A percentile compares a stretch with the other conserved stretches of the same genome.
These are phyloP conservation scores for Rhypophila decipiens DNA, from an alignment of 495 filamentous ascomycete genomes.

Conservation along the genomic window DNA sequence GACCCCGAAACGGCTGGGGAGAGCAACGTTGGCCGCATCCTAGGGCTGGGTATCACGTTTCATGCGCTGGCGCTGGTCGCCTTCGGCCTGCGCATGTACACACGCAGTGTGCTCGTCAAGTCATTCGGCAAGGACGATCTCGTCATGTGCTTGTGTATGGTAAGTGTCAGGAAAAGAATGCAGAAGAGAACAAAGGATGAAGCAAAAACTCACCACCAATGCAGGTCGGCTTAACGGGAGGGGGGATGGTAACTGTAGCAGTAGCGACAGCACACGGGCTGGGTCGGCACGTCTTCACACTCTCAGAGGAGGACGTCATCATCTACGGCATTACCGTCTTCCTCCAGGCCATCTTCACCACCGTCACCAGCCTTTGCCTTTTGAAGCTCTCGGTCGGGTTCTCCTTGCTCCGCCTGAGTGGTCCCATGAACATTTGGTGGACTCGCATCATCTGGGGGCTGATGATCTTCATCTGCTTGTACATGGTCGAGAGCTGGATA, in stretches of 20 bases:
- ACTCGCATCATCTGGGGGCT: neutral
- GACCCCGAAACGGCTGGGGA: slow-evolving; percentile 6
- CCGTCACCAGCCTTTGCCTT: neutral
- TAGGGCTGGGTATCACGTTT: neutral
- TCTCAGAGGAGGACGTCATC: neutral
- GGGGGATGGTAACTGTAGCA: neutral
- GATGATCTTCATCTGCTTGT: neutral
- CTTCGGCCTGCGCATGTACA: neutral
- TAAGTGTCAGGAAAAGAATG: slow-evolving; percentile 5
- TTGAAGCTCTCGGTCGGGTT: neutral
- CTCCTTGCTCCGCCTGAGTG: neutral
- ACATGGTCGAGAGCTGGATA: neutral
- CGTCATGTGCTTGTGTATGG: slow-evolving; percentile 1
- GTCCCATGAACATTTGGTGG: neutral
- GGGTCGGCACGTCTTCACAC: neutral
- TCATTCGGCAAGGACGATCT: slow-evolving; percentile 8
- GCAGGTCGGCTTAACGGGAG: neutral
- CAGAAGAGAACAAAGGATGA: too few relatives aligned
- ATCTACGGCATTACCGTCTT: neutral
- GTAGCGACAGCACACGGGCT: neutral
- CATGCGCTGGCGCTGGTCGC: neutral
- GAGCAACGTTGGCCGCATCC: slow-evolving; percentile 4
- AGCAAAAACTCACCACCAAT: neutral
- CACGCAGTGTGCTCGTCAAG: slow-evolving; percentile 1
- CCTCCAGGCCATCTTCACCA: neutral